Percentiles rank a stretch among this genome's conserved stretches.
These are phyloP conservation scores for Sphaerulina vaccinii DNA, from an alignment of 2,329 filamentous ascomycete genomes.

Conservation along the genomic window DNA sequence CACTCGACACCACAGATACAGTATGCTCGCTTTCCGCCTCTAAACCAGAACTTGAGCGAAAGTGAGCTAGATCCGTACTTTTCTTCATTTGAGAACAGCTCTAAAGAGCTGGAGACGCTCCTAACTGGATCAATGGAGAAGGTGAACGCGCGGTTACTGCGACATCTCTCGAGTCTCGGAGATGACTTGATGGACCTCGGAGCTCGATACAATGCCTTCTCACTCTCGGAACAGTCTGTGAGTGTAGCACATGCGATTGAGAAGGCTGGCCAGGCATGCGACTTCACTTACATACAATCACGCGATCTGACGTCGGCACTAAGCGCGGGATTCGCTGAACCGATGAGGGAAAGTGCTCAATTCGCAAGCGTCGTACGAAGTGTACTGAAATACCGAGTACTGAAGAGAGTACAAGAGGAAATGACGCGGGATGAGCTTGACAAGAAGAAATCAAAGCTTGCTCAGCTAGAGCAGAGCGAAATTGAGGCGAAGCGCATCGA, in stretches of 20 bases:
- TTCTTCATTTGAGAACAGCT: conserved; percentile 85
- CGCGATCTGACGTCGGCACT: conserved; percentile 84
- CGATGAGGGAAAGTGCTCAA: conserved; percentile 95
- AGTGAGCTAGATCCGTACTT: conserved; percentile 95
- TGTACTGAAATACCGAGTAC: conserved; percentile 82
- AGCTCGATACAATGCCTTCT: conserved; percentile 95
- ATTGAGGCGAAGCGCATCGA: conserved; percentile 90
- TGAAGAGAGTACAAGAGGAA: conserved; percentile 95
- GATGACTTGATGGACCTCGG: conserved; percentile 89
- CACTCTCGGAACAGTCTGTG: conserved; percentile 84
- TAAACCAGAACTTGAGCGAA: conserved; percentile 73
- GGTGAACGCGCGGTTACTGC: conserved; percentile 85
- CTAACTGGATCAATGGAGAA: conserved; percentile 94
- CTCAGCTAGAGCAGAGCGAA: conserved; percentile 90
- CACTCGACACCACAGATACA: conserved; percentile 61
- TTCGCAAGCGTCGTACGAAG: conserved; percentile 91
- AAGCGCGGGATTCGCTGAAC: conserved; percentile 93
- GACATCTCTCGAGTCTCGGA: conserved; percentile 78
- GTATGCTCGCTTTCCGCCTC: conserved; percentile 79
- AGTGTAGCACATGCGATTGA: conserved; percentile 91
- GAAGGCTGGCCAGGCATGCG: conserved; percentile 87
- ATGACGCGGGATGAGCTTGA: conserved; percentile 91
- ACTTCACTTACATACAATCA: conserved; percentile 93
- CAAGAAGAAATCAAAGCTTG: conserved; percentile 79
- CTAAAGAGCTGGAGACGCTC: conserved; percentile 84